Base-by-base conservation (phyloP, 2,329 filamentous ascomycete species). In the Fonsecaea nubica region DNA sequence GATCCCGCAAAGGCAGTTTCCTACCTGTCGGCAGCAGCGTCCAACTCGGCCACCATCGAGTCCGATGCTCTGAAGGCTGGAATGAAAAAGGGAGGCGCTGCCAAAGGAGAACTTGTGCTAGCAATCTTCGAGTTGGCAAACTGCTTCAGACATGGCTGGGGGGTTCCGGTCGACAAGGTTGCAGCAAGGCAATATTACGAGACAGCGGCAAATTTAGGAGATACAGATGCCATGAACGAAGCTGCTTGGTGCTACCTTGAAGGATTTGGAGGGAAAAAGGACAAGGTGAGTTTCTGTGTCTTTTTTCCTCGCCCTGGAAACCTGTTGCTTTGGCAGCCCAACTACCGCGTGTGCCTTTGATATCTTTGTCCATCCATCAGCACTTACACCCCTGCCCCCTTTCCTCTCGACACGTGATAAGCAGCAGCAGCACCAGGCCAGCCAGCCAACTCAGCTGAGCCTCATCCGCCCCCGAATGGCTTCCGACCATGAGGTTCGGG, bases 191-290 rank as follows among this genome's bases (percentile, higher is more conserved):
- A 96, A 85, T 99, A 98, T 79, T 99, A 98, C 79, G 94, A 98
- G 81, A 97, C 94, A 9, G 95, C 95, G 33, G 95, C 95, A 67
- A 98, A 99, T 77, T 82, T 99, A 72, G 95, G 95, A 68, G 95
- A 99, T 79, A 92, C 92, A 53, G 95, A 99, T 81, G 95, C 66
- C 58, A 97, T 98, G 93, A 97, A 97, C 76, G 94, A 98, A 79
- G 90, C 90, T 62, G 95, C 89, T 40, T 96, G 93, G 92, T 99
- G 95, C 82, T 98, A 95, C 84, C 80, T 96, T 33, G 91, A 97
- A 77, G 95, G 95, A n/a, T 97, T 96, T 79, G 95, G 95, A 38
- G 94, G 93, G 76, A 95, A 93, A 79, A 99, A 98, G 79, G 93
- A 99, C 83, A 98, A 97, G 91, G 94, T 97, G 85, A 80, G 92